Evolutionary conservation across 208 protist genomes (phyloP).

Genomic region (Trypanosomatidae sp.): DNA sequence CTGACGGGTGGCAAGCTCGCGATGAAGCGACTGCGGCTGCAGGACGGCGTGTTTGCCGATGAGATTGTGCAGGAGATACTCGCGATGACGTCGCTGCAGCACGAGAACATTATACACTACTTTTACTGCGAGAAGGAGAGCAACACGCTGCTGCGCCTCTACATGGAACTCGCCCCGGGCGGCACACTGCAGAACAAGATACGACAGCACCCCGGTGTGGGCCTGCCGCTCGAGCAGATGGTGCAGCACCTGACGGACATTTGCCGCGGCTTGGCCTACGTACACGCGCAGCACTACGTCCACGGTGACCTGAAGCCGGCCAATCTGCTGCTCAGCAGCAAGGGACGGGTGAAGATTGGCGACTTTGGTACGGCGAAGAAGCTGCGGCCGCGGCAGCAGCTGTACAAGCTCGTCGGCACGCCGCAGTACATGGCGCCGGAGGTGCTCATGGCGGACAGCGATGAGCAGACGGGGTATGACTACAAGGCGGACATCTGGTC

Average conservation of each 20-base stretch:
- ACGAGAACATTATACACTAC: conserved; percentile 92
- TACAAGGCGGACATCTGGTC: conserved; percentile 89
- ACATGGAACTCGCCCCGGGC: conserved; percentile 86
- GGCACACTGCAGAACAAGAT: conserved; percentile 80
- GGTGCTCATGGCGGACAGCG: conserved; percentile 47
- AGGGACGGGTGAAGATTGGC: conserved; percentile 86
- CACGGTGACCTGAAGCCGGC: conserved; percentile 88
- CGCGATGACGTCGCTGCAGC: conserved; percentile 80
- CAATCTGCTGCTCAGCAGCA: conserved; percentile 73
- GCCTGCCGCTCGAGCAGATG: conserved; percentile 48
- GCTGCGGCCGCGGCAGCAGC: conserved; percentile 49
- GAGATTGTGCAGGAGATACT: conserved; percentile 78
- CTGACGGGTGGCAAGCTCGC: conserved; percentile 80
- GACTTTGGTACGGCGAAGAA: conserved; percentile 91
- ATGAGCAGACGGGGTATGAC: conserved; percentile 46
- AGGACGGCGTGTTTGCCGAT: conserved; percentile 65
- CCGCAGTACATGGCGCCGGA: conserved; percentile 91
- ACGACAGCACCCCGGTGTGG: conserved; percentile 27
- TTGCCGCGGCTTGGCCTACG: conserved; percentile 76
- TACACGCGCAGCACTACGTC: conserved; percentile 78
- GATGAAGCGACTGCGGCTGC: conserved; percentile 81
- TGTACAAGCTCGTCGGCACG: conserved; percentile 74
- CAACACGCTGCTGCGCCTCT: conserved; percentile 68
- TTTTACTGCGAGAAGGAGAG: conserved; percentile 84
- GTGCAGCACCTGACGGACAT: conserved; percentile 72